These are phyloP conservation scores for Capsella bursapastoris DNA, from an alignment of 345 rosid species.

Conservation along the genomic window DNA sequence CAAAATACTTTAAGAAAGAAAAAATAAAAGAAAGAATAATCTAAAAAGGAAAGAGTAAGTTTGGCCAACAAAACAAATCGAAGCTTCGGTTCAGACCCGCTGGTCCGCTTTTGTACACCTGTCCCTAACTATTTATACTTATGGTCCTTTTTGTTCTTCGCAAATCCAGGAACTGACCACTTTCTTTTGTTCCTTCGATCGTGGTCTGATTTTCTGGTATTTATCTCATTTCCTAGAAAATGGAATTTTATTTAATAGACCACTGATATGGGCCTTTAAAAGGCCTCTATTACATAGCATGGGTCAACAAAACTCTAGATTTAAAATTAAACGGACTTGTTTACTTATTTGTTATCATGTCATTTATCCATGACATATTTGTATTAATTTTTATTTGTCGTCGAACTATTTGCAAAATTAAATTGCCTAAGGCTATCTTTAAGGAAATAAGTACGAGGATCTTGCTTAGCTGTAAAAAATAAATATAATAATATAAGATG, in stretches of 20 bases:
- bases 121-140: slow-evolving; percentile 21
- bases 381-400: no score
- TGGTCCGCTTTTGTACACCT: slow-evolving; percentile 34
- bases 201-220: neutral
- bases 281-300: slow-evolving; percentile 23
- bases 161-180: neutral
- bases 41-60: slow-evolving; percentile 30
- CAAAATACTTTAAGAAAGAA: neutral
- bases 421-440: no score
- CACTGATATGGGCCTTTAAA: slow-evolving; percentile 14
- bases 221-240: no score
- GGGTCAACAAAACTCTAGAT: neutral
- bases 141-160: slow-evolving; percentile 25
- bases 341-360: no score
- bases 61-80: slow-evolving; percentile 45
- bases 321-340: neutral
- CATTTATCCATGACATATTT: no score
- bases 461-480: no score
- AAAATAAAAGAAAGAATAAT: neutral
- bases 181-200: slow-evolving; percentile 17
- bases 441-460: no score
- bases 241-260: no score
- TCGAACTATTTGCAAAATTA: no score
- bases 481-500: no score
- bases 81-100: slow-evolving; percentile 45